Base-by-base conservation (phyloP, 345 rosid species). In the Sapria himalayana region DNA sequence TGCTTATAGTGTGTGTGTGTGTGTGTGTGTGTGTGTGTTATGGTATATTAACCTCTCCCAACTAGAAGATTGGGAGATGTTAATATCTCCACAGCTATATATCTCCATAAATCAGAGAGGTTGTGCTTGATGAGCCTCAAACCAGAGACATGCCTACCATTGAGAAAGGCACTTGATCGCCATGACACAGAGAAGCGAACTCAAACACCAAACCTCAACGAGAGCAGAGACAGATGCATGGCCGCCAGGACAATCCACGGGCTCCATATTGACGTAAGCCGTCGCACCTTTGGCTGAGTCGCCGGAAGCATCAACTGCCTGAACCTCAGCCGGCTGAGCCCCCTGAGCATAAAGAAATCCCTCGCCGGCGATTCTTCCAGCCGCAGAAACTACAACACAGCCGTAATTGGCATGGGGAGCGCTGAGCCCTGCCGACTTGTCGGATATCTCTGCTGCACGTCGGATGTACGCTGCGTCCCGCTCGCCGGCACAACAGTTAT, bases 401-500 rank as follows among this genome's bases (percentile, higher is more conserved):
- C 98, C 98, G 54, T 78, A 79, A 45, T 82, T 82, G 13, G 93
- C 91, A 49, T 89, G 98, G 10, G 98, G 98, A 0, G 93, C 81
- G 35, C 85, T 68, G 43, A 72, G 52, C 0, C 94, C 82, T 33
- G 93, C 76, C 19, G 98, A 89, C 40, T 32, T 72, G 43, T 86
- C 93, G 7, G 93, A 58, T 18, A 82, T 37, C 12, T 63, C 61
- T 41, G 73, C 81, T 21, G 94, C 82, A 40, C 81, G 92, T 41
- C 49, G 60, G 39, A 82, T 60, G 63, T 53, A 72, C 0, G 56
- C 35, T 1, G 84, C 69, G 43, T 86, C 91, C 15, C 23, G 63
- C 0, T 63, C 23, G 53, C 66, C 75, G 51, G 29, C 46, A 45
- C 50, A 56, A 35, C 33, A 34, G 29, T 11, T 25, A 43, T 45